Evolutionary conservation across 192 early-diverging fungal genomes (phyloP), one percentile per base, ranked within the genome.

Genomic region (Gonapodya sp.): DNA sequence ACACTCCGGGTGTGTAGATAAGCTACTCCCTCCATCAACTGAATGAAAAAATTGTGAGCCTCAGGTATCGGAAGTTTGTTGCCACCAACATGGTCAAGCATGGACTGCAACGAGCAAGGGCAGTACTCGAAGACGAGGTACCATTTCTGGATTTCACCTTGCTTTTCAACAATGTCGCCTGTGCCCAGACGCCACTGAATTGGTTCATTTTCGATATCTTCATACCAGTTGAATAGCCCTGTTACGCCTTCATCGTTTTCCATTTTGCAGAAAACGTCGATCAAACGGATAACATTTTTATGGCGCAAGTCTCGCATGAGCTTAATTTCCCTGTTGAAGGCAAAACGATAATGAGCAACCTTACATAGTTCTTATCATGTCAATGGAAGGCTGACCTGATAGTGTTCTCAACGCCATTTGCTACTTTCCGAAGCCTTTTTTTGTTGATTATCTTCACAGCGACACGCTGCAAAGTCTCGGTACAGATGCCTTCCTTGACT

Each of bases 241-340:
- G 82, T 79, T 35, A 88, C 86, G 24, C 86, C 86, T 31, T 90
- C 86, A 0, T 85, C 84, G 80, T 90, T 88, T 80, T 91, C 89
- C 0, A 90, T 89, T 82, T 91, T 91, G 81, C 86, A 87, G 79
- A 84, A 89, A 18, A 91, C 90, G 79, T 91, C 90, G 73, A 90
- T 81, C 0, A 91, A 81, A 0, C 79, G 83, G 35, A 91, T 85
- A 1, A 88, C 81, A 78, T 91, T 91, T 0, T 73, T 79, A 80
- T 91, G 88, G 36, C 85, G 86, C 79, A 91, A 80, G 36, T 83
- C 36, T 1, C 86, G 82, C 32, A 91, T 84, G 34, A 90, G 78
- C 80, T 85, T 83, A 78, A 91, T 90, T 77, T 91, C 90, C 33
- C 89, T 86, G 18, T 31, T 2, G 73, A 0, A 0, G 80, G 78